Conservation (phyloP, 73 alveolate species). For the Symbiodinium natans region DNA sequence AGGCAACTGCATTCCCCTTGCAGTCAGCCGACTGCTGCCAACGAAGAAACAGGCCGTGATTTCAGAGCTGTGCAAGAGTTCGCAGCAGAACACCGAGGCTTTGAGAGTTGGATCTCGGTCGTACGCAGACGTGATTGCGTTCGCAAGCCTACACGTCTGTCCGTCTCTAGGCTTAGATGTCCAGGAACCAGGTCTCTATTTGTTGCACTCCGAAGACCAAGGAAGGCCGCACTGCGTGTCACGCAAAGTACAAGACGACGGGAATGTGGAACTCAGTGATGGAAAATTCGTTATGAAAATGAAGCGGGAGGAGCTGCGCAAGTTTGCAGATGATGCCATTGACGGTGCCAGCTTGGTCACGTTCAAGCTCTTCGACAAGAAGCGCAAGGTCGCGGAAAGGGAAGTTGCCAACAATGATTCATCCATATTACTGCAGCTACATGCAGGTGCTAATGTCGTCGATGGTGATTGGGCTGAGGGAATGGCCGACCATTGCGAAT, state of each 20-base stretch:
- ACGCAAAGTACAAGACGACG: background rate
- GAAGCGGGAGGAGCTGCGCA: background rate
- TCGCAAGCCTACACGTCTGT: background rate
- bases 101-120: background rate
- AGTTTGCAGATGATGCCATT: background rate
- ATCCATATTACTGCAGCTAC: background rate
- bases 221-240: background rate
- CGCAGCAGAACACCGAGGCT: background rate
- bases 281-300: background rate
- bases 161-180: background rate
- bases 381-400: background rate
- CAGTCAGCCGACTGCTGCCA: background rate
- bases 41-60: background rate
- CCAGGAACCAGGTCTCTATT: background rate
- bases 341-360: background rate
- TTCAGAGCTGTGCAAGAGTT: background rate
- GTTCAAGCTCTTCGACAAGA: background rate
- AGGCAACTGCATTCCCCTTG: background rate
- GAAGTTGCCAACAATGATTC: too few relatives aligned
- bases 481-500: background rate
- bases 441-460: background rate
- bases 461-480: background rate
- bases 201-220: background rate
- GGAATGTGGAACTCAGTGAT: background rate
- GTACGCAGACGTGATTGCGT: background rate